phyloP scores from a whole-genome alignment of 345 rosid genomes.

The Citrus sp. region DNA sequence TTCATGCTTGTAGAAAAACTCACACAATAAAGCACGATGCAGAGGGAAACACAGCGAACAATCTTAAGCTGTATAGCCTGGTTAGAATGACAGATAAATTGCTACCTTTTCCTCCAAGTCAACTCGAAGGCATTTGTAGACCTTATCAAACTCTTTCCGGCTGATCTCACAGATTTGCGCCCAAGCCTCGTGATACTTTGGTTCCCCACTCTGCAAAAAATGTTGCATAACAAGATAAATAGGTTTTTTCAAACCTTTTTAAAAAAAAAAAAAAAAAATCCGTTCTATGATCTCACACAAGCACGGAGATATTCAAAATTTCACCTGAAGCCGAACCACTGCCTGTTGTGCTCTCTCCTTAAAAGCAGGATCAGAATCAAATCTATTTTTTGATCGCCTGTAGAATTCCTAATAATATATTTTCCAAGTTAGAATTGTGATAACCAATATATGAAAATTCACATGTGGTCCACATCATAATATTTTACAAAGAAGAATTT shows the following conservation, averaged over 20 bases:
- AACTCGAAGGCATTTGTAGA: conserved; percentile 75
- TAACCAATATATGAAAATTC: not conserved
- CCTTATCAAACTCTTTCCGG: conserved; percentile 74
- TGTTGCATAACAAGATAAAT: not conserved
- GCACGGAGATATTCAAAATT: not conserved
- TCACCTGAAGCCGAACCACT: conserved; percentile 92
- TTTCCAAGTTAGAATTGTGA: conserved; percentile 22
- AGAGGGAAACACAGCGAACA: not conserved
- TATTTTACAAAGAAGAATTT: not conserved
- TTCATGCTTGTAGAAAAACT: not conserved
- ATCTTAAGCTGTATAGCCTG: not conserved
- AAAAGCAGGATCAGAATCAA: conserved; percentile 66
- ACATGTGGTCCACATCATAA: not conserved
- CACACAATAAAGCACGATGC: not conserved
- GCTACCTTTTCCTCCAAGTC: conserved; percentile 85
- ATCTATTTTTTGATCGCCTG: conserved; percentile 72
- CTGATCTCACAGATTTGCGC: conserved; percentile 72
- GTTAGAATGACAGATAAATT: not conserved
- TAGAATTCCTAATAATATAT: conserved; percentile 59
- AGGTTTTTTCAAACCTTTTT: not conserved
- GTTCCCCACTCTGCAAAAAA: conserved; percentile 71
- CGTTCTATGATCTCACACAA: not conserved
- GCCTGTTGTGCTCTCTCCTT: conserved; percentile 92
- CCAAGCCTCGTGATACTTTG: conserved; percentile 78
- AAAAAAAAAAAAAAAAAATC: not conserved